Conservation (phyloP, 1,284 basidiomycete genomes). For the Ustilago xerochloae region DNA sequence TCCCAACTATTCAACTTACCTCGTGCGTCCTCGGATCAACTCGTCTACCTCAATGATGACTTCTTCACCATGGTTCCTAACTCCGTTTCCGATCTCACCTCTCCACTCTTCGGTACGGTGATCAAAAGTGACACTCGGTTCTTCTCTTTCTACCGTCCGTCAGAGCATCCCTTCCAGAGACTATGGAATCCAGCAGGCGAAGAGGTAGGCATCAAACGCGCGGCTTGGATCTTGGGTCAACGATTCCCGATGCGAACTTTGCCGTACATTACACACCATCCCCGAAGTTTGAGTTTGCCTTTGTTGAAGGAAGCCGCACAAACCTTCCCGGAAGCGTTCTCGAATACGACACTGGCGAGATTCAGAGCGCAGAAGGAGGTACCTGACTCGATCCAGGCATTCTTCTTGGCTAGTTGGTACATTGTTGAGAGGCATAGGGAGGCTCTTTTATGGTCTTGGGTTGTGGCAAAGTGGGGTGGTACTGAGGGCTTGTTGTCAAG, state of each 20-base stretch:
- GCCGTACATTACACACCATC: conserved; percentile 70
- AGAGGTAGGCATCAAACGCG: conserved; percentile 49
- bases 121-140: conserved; percentile 41
- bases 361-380: conserved; percentile 63
- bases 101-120: conserved; percentile 50
- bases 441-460: conserved; percentile 55
- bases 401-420: conserved; percentile 49
- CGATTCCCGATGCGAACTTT: conserved; percentile 69
- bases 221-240: conserved; percentile 41
- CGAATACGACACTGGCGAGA: conserved; percentile 36
- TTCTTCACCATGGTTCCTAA: conserved; percentile 43
- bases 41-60: conserved; percentile 56
- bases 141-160: conserved; percentile 37
- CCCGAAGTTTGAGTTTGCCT: conserved; percentile 66
- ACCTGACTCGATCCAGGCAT: conserved; percentile 68
- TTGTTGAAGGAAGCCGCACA: conserved; percentile 59
- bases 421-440: conserved; percentile 59
- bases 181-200: conserved; percentile 51
- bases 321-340: conserved; percentile 42
- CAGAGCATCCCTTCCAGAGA: conserved; percentile 45
- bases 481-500: conserved; percentile 64
- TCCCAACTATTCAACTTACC: conserved; percentile 42
- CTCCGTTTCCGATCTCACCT: conserved; percentile 32
- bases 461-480: conserved; percentile 58
- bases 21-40: conserved; percentile 23